phyloP scores from a whole-genome alignment of 257 asterid species.

The Solanum corneliomulleri region DNA sequence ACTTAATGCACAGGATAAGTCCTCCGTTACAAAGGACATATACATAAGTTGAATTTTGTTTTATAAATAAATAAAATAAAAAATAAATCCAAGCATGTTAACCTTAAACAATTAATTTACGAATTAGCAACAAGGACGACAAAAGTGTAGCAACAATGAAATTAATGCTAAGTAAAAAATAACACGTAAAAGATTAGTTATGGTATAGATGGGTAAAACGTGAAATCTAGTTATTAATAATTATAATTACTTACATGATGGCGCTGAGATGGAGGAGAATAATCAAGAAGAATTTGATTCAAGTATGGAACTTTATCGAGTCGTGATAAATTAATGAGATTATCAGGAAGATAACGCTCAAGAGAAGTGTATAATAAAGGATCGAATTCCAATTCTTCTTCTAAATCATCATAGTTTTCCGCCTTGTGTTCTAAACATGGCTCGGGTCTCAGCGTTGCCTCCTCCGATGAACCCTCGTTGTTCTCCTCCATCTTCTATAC shows the following conservation, averaged over 20 bases:
- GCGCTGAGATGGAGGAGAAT: background rate
- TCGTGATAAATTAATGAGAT: background rate
- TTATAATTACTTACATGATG: background rate
- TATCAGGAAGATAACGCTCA: slow-evolving; percentile 68
- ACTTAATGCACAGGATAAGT: too few relatives aligned
- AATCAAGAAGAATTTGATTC: background rate
- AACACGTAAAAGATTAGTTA: background rate
- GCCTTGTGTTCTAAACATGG: slow-evolving; percentile 69
- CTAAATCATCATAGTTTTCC: slow-evolving; percentile 64
- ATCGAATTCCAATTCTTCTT: slow-evolving; percentile 21
- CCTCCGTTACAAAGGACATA: background rate
- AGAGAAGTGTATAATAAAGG: slow-evolving; percentile 61
- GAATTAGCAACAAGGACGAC: background rate
- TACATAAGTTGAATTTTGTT: background rate
- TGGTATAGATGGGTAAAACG: background rate
- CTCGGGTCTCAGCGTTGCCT: slow-evolving; percentile 30
- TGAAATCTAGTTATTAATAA: too few relatives aligned
- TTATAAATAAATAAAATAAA: too few relatives aligned
- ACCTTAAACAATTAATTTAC: background rate
- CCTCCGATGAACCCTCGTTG: slow-evolving; percentile 12
- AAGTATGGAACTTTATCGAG: background rate
- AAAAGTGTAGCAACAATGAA: background rate
- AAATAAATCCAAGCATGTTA: background rate
- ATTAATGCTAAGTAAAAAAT: background rate
- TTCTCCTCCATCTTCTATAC: background rate